Conservation (phyloP, 768 basidiomycete species). For the Mycena amicta region DNA sequence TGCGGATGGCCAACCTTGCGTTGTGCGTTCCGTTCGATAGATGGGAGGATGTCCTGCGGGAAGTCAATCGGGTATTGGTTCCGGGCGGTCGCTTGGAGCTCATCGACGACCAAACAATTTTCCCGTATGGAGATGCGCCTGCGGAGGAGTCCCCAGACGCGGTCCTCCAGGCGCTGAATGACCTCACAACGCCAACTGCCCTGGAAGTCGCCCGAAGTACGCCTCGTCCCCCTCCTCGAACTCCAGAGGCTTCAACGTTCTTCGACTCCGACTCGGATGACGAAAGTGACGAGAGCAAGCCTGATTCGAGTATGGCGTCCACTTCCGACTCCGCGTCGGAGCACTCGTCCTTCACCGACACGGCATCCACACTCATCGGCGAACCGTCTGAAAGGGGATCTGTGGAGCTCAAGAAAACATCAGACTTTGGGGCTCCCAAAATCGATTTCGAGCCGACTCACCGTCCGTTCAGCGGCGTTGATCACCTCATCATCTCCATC, state of each 20-base stretch:
- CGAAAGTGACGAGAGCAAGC: slow-evolving; percentile 8
- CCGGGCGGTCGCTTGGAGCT: slow-evolving; percentile 69
- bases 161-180: background rate
- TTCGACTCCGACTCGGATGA: slow-evolving; percentile 20
- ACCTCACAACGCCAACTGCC: background rate
- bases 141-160: slow-evolving; percentile 15
- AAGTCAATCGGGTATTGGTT: slow-evolving; percentile 64
- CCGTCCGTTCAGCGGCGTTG: slow-evolving; percentile 21
- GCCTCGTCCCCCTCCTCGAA: slow-evolving; percentile 15
- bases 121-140: slow-evolving; percentile 52
- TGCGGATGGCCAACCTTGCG: slow-evolving; percentile 71
- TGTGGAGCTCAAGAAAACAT: slow-evolving; percentile 10
- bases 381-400: slow-evolving; percentile 18
- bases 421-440: slow-evolving; percentile 1
- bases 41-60: slow-evolving; percentile 62
- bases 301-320: background rate
- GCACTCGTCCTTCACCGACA: slow-evolving; percentile 17
- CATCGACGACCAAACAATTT: slow-evolving; percentile 71
- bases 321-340: slow-evolving; percentile 15
- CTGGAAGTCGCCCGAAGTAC: slow-evolving; percentile 8
- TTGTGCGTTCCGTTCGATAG: slow-evolving; percentile 60
- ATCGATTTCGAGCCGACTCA: slow-evolving; percentile 11
- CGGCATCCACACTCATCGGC: slow-evolving; percentile 20
- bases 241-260: slow-evolving; percentile 16
- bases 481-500: slow-evolving; percentile 21